phyloP scores from a whole-genome alignment of 192 early-diverging fungal genomes.

The Coemansia sp. region DNA sequence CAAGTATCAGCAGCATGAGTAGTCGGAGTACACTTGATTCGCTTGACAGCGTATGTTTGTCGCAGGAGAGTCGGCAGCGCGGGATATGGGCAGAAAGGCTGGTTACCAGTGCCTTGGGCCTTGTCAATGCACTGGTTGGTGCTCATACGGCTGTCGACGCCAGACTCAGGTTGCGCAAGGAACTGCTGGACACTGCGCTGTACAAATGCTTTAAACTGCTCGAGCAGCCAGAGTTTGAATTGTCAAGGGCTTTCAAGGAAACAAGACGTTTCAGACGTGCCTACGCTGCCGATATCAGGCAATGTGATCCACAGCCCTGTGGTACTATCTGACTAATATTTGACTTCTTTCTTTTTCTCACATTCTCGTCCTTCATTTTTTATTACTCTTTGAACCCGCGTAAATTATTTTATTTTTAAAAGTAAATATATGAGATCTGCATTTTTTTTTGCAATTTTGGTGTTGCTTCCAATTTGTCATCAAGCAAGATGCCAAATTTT shows the following conservation, averaged over 20 bases:
- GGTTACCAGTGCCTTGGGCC: slow-evolving; percentile 23
- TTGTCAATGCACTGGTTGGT: slow-evolving; percentile 40
- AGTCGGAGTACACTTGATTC: background rate
- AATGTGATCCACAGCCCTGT: slow-evolving; percentile 11
- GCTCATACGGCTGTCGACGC: slow-evolving; percentile 19
- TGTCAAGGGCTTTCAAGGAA: slow-evolving; percentile 15
- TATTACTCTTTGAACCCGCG: background rate
- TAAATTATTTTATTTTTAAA: too few relatives aligned
- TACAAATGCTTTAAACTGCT: slow-evolving; percentile 40
- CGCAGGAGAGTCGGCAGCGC: background rate
- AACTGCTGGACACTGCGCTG: slow-evolving; percentile 42
- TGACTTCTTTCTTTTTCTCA: slow-evolving; percentile 1
- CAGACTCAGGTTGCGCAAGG: slow-evolving; percentile 36
- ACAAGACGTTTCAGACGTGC: slow-evolving; percentile 32
- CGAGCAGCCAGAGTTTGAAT: slow-evolving; percentile 32
- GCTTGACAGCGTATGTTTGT: background rate
- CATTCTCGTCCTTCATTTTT: background rate
- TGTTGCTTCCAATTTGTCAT: background rate
- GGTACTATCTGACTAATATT: background rate
- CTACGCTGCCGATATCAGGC: slow-evolving; percentile 32
- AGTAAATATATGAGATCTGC: too few relatives aligned
- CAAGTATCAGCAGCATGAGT: slow-evolving; percentile 6
- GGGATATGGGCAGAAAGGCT: slow-evolving; percentile 15
- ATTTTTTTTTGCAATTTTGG: background rate
- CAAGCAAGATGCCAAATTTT: background rate